phyloP scores from a whole-genome alignment of 306 rosid genomes.

The Cyclanthera cordifolia region DNA sequence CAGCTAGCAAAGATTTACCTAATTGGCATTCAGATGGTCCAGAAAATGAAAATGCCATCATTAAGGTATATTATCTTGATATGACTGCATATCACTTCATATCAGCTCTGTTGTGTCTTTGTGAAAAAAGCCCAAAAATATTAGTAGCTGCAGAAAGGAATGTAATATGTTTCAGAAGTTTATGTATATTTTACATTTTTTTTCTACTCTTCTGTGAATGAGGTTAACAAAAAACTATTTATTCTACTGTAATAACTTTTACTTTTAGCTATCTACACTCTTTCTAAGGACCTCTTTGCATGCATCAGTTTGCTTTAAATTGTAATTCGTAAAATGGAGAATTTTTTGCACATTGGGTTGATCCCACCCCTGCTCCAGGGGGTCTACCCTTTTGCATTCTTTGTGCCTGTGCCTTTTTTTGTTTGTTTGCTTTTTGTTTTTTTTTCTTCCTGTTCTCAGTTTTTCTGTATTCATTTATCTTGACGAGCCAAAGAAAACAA shows the following conservation, averaged over 20 bases:
- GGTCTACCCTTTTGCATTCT: neutral
- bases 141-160: neutral
- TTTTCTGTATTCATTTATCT: neutral
- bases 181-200: neutral
- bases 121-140: neutral
- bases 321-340: neutral
- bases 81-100: neutral
- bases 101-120: neutral
- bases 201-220: neutral
- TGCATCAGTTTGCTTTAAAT: neutral
- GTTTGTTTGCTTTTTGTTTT: too few species aligned
- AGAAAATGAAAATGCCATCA: constrained; percentile 45
- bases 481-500: neutral
- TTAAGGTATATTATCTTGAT: constrained; percentile 48
- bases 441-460: neutral
- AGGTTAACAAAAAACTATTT: neutral
- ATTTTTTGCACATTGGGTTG: neutral
- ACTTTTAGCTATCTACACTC: neutral
- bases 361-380: neutral
- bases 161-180: neutral
- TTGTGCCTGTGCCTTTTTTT: neutral
- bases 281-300: neutral
- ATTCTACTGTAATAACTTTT: neutral
- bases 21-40: constrained; percentile 43
- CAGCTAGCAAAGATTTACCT: constrained; percentile 49